Base-by-base conservation (phyloP, 1,284 basidiomycete species). In the Moniliophthora roreri region DNA sequence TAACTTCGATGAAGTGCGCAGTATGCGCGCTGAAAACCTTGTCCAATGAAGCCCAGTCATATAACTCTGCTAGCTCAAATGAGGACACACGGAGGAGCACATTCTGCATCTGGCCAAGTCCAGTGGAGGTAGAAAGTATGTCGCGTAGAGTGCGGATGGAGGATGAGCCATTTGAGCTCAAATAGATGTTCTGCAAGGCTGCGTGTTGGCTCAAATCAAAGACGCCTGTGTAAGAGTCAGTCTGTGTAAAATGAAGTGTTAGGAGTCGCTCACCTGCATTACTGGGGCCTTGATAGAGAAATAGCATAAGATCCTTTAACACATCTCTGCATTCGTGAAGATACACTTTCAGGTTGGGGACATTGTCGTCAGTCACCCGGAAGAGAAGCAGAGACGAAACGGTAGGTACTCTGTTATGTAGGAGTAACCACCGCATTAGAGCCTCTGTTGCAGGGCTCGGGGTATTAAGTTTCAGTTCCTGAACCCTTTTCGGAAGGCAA, bases 391-490 rank as follows among this genome's bases (percentile, higher is more conserved):
- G 26, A 16, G 36, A 10, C 23, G 51, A 48, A 16, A 53, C 28
- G 28, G 16, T 24, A 8, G 45, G 44, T 10, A 46, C 28, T 13
- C 34, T 23, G n/a, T 7, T 26, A 23, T 53, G 51, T 2, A 37
- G 34, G 18, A 53, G 39, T 13, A 53, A 48, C 51, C 51, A 53
- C 38, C 21, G 32, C 51, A 53, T 48, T 9, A 53, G n/a, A 3
- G 45, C 44, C 36, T 53, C 44, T 4, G 47, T 37, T 37, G 51
- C 51, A 7, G 51, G 35, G 16, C 51, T 47, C 8, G 51, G 42
- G 28, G 48, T 35, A 41, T 53, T 45, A 8, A 53, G 28, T 10
- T 47, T 24, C 26, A 53, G 45, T 16, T 47, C 41, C 15, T 47
- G 44, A 9, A 53, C 18, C 6, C 38, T 24, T 16, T 16, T 26